These are phyloP conservation scores for Cucurbita pepo DNA, from an alignment of 306 rosid genomes.

Conservation along the genomic window DNA sequence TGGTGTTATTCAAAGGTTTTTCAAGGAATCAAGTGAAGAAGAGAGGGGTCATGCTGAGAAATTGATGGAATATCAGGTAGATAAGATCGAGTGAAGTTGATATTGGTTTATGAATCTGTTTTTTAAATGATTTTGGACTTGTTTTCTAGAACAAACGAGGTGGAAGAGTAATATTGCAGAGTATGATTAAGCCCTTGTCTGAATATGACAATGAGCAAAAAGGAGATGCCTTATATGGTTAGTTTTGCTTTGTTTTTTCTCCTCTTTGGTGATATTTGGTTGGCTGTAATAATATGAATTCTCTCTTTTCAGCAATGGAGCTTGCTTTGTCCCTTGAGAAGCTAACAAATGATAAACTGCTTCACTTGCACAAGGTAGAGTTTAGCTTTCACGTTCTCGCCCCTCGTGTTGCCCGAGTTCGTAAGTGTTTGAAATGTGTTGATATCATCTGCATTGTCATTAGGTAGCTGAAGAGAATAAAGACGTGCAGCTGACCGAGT, in stretches of 20 bases:
- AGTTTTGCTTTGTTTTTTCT: background rate
- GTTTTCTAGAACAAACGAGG: constrained; percentile 60
- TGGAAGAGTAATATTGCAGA: constrained; percentile 70
- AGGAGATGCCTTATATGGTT: constrained; percentile 72
- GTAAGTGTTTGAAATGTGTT: background rate
- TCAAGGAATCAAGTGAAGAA: constrained; percentile 85
- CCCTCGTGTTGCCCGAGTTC: background rate
- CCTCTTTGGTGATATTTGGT: background rate
- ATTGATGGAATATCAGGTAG: constrained; percentile 86
- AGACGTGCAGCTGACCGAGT: constrained; percentile 68
- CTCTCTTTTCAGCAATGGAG: constrained; percentile 60
- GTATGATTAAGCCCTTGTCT: constrained; percentile 50
- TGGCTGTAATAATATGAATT: no score
- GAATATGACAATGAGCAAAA: constrained; percentile 50
- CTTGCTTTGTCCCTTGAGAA: constrained; percentile 82
- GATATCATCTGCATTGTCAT: background rate
- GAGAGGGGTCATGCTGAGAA: constrained; percentile 92
- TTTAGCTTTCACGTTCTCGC: background rate
- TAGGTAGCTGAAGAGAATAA: constrained; percentile 56
- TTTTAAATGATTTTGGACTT: background rate
- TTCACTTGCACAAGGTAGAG: constrained; percentile 49
- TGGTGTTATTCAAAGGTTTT: constrained; percentile 33
- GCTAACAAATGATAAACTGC: constrained; percentile 75
- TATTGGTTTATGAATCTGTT: background rate
- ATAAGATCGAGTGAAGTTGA: background rate